These are phyloP conservation scores for Monosporascus cannonballus DNA, from an alignment of 2,329 filamentous ascomycete species.

Conservation along the genomic window DNA sequence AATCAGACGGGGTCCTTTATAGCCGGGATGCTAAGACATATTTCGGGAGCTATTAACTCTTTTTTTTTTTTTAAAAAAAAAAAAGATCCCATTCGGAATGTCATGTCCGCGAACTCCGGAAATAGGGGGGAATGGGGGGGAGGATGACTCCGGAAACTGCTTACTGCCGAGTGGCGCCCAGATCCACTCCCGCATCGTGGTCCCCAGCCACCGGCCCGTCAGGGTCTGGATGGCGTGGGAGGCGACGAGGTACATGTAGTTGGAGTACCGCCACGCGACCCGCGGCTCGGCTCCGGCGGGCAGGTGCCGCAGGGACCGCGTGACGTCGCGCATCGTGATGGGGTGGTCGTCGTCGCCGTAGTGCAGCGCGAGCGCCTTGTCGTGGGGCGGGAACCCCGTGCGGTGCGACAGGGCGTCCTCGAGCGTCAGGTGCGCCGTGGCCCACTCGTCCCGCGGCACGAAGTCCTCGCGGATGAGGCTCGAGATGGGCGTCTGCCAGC, in stretches of 20 bases:
- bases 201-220: slow-evolving; percentile 31
- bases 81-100: no score
- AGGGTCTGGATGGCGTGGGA: slow-evolving; percentile 39
- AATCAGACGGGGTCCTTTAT: no score
- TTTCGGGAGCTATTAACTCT: no score
- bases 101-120: no score
- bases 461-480: slow-evolving; percentile 45
- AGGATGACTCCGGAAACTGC: no score
- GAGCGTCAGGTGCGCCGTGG: slow-evolving; percentile 41
- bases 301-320: slow-evolving; percentile 36
- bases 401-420: slow-evolving; percentile 49
- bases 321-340: slow-evolving; percentile 29
- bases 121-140: no score
- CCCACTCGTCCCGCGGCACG: slow-evolving; percentile 32
- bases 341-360: slow-evolving; percentile 26
- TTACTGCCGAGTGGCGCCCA: slow-evolving; percentile 35
- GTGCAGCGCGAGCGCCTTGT: slow-evolving; percentile 23
- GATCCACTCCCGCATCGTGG: slow-evolving; percentile 32
- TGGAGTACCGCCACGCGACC: slow-evolving; percentile 42
- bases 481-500: slow-evolving; percentile 41
- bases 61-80: no score
- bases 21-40: no score
- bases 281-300: slow-evolving; percentile 38
- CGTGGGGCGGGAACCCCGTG: slow-evolving; percentile 41
- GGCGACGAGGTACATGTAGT: slow-evolving; percentile 44